phyloP scores from a whole-genome alignment of 2,329 filamentous ascomycete genomes.

The Allantophomopsis lycopodina region DNA sequence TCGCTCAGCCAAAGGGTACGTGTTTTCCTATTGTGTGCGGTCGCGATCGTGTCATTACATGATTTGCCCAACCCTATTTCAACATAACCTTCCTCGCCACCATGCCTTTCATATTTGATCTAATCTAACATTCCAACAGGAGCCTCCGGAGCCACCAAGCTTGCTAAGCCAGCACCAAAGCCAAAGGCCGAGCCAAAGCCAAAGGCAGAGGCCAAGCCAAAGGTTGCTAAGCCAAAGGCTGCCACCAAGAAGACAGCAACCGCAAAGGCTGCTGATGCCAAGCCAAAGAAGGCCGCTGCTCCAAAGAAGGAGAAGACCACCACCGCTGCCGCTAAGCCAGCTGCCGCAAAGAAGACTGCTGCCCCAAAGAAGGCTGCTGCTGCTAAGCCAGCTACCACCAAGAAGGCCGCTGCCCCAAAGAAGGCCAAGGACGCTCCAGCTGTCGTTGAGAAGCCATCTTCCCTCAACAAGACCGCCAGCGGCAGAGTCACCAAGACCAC shows the following conservation, averaged over 20 bases:
- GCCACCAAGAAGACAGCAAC: conserved; percentile 21
- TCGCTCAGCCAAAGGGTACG: conserved; percentile 60
- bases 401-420: neutral
- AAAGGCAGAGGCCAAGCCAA: conserved; percentile 7
- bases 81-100: neutral
- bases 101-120: conserved; percentile 1
- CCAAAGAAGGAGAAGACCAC: conserved; percentile 17
- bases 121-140: conserved; percentile 29
- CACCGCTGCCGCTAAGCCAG: conserved; percentile 25
- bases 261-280: conserved; percentile 25
- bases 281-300: conserved; percentile 33
- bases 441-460: conserved; percentile 46
- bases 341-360: conserved; percentile 19
- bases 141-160: conserved; percentile 58
- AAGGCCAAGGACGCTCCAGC: conserved; percentile 38
- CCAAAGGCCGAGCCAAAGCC: conserved; percentile 25
- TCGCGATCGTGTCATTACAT: conserved; percentile 1
- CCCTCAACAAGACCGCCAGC: conserved; percentile 58
- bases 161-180: conserved; percentile 43
- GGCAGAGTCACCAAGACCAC: conserved; percentile 58
- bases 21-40: conserved; percentile 8
- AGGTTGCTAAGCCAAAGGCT: conserved; percentile 6
- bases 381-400: conserved; percentile 8
- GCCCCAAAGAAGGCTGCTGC: conserved; percentile 17
- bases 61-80: no score